Evolutionary conservation across 148 eudicot species (phyloP), one percentile per base, ranked within the genome.

Genomic region (Chenopodium suecicum): DNA sequence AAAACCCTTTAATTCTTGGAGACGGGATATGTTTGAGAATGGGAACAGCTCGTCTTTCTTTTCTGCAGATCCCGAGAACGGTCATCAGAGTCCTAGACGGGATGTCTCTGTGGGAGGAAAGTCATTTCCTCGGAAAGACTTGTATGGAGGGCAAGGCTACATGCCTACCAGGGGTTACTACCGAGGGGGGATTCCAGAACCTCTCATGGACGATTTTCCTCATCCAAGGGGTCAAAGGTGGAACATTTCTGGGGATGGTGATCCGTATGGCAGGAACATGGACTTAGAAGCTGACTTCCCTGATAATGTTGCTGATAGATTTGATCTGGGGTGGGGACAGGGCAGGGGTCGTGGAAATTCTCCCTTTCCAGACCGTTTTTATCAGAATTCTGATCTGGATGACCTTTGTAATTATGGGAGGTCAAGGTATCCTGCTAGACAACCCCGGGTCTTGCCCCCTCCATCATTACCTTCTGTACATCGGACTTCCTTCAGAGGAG

Each of bases 401-500:
- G 97, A 93, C 65, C 80, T 89, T 79, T 92, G 91, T 84, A 74
- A 92, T 47, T 86, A 90, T 84, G 99, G 98, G 48, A 92, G 95
- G 89, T 90, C 93, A n/a, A 70, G 97, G 78, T 90, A 88, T 90
- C 84, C 97, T 64, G 83, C 90, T 80, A 89, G 92, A 79, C 99
- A 94, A 80, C 98, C 99, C 44, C 97, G 99, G 76, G 99, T 94
- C 31, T 92, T 92, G 20, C 99, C 99, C 32, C 98, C 98, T 81
- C 99, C 96, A 62, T 86, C 92, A 78, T 66, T 94, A 32, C 84
- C 84, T 78, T 86, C 94, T 10, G 48, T 77, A 37, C 94, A 89
- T 41, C 91, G 84, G 78, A 64, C 89, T 79, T 79, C 89, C 22
- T 85, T 85, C 71, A 86, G 93, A 81, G 87, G 85, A 34, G 90